phyloP scores from a whole-genome alignment of 441 rosid species.

The Corymbia citriodora region DNA sequence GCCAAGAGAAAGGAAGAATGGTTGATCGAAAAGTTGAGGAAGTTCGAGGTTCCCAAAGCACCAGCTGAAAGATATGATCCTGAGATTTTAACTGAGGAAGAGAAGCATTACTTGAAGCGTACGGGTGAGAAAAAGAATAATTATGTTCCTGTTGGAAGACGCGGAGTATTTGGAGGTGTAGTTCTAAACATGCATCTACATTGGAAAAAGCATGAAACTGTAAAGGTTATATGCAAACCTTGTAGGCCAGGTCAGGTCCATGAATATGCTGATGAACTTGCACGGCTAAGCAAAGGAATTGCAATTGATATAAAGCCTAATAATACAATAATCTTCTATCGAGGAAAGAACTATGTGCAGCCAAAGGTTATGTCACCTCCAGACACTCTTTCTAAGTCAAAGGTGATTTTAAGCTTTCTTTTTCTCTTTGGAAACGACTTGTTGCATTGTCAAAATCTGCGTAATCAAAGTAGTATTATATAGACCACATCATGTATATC shows the following conservation, averaged over 20 bases:
- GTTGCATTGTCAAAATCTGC: not conserved
- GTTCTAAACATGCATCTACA: conserved; percentile 92
- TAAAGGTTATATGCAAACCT: conserved; percentile 79
- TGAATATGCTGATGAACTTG: conserved; percentile 76
- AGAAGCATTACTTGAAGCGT: conserved; percentile 82
- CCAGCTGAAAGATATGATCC: conserved; percentile 64
- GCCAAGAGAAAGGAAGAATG: conserved; percentile 85
- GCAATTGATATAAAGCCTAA: conserved; percentile 73
- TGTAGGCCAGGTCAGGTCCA: conserved; percentile 73
- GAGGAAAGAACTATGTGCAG: conserved; percentile 84
- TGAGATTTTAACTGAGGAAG: conserved; percentile 81
- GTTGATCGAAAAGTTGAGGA: conserved; percentile 82
- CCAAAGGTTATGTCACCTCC: conserved; percentile 67
- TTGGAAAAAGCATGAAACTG: conserved; percentile 91
- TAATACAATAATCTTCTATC: conserved; percentile 59
- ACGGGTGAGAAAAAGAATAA: conserved; percentile 84
- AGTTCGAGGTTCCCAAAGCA: conserved; percentile 47
- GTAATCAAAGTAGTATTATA: not conserved
- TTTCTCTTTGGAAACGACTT: not conserved
- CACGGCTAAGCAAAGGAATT: conserved; percentile 71
- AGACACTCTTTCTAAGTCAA: conserved; percentile 67
- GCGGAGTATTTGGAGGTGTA: conserved; percentile 92
- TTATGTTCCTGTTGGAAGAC: conserved; percentile 76
- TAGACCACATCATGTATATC: not conserved
- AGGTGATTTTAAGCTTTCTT: conserved; percentile 24